Evolutionary conservation across 2,329 filamentous ascomycete genomes (phyloP).

Genomic region (Fusarium mexicanum): DNA sequence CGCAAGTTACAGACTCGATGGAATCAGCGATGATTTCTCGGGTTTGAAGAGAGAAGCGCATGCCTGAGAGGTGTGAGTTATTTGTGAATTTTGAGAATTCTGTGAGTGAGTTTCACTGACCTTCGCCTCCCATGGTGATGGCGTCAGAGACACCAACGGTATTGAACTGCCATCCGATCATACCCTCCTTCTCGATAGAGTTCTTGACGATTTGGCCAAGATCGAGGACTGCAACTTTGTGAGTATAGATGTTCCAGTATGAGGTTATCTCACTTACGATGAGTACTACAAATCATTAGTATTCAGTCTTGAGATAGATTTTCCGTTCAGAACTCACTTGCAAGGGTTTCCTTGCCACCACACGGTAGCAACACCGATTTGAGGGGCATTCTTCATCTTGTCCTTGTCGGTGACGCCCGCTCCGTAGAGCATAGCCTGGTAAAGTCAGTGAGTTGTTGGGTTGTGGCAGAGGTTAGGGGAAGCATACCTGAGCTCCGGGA

Average conservation of each 20-base stretch:
- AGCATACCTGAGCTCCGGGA: conserved; percentile 82
- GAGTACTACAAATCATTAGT: conserved; percentile 47
- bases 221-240: conserved; percentile 71
- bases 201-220: conserved; percentile 89
- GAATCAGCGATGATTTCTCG: conserved; percentile 94
- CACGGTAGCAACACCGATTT: conserved; percentile 89
- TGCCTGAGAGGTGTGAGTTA: conserved; percentile 63
- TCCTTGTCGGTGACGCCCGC: conserved; percentile 86
- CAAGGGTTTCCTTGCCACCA: conserved; percentile 99
- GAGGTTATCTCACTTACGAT: conserved; percentile 49
- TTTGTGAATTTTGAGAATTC: neutral
- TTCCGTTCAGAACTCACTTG: conserved; percentile 71
- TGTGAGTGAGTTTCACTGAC: conserved; percentile 53
- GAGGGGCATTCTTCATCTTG: conserved; percentile 88
- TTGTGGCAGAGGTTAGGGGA: neutral
- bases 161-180: conserved; percentile 96
- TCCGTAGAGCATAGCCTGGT: conserved; percentile 91
- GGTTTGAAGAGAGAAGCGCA: conserved; percentile 92
- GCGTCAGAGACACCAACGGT: conserved; percentile 89
- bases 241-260: conserved; percentile 3
- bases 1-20: conserved; percentile 92
- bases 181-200: conserved; percentile 80
- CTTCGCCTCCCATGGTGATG: conserved; percentile 95
- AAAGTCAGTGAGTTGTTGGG: neutral
- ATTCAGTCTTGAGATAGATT: neutral